Conservation (phyloP, 257 asterid genomes). For the Nicotiana paniculata region DNA sequence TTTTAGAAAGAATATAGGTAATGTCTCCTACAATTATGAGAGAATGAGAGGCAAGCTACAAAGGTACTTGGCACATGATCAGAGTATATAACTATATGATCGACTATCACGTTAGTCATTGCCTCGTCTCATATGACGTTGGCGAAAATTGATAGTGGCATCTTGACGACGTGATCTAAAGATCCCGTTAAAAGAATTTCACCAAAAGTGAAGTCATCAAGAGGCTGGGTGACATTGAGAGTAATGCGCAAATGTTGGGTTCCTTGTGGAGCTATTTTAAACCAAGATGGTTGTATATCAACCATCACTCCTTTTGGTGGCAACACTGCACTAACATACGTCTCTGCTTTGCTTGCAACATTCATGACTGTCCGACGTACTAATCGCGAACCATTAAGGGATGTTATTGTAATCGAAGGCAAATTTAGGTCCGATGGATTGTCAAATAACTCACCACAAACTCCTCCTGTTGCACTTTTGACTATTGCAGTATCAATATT, state of each 20-base stretch:
- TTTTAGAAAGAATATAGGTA: no score
- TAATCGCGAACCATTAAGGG: conserved; percentile 49
- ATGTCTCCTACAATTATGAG: no score
- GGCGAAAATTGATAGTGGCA: conserved; percentile 62
- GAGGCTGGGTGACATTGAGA: conserved; percentile 41
- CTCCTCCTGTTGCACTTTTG: conserved; percentile 63
- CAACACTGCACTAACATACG: conserved; percentile 47
- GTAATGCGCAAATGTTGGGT: conserved; percentile 47
- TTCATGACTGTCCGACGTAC: conserved; percentile 50
- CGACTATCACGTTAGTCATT: not conserved
- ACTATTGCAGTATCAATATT: conserved; percentile 44
- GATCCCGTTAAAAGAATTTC: conserved; percentile 66
- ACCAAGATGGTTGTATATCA: conserved; percentile 52
- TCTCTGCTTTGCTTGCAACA: conserved; percentile 58
- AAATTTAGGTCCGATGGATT: conserved; percentile 67
- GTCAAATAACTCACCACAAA: conserved; percentile 44
- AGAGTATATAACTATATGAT: no score
- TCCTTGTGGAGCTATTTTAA: conserved; percentile 53
- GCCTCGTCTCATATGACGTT: not conserved
- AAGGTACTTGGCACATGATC: no score
- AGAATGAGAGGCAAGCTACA: no score
- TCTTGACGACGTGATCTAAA: conserved; percentile 59
- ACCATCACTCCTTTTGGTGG: conserved; percentile 57
- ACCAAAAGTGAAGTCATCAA: conserved; percentile 69
- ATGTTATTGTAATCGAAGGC: conserved; percentile 74